Base-by-base conservation (phyloP, 129 eudicot genomes). In the Pseudognaphalium luteoalbum region DNA sequence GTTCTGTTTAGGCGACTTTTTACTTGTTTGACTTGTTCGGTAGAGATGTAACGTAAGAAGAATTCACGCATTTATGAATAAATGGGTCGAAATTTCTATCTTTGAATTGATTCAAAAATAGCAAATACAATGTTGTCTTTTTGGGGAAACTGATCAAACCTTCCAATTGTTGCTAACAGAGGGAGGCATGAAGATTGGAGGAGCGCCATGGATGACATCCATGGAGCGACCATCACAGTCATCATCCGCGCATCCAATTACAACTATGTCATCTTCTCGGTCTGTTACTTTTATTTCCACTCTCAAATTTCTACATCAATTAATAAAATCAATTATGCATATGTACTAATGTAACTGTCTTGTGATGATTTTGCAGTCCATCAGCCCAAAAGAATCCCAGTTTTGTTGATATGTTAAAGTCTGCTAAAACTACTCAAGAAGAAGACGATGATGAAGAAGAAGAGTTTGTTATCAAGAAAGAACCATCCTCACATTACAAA, bases 331-430 rank as follows among this genome's bases (percentile, higher is more conserved):
- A 60, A 4, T 60, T 64, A 4, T 64, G 14, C 42, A 2, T 7
- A 11, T 14, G 2, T 62, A 28, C n/a, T 62, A 10, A 66, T 66
- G 50, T n/a, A 34, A 58, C 7, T 3, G 10, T 60, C 22, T 51
- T 51, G 6, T 42, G 80, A 41, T 60, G 19, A 68, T 51, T 66
- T 75, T 71, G 52, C 87, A 93, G 98, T 87, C 91, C 88, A 68
- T 72, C 89, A 41, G 76, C 83, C 29, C 88, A 77, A 37, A 88
- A 81, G 88, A 88, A 87, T 72, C 91, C 79, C 7, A 87, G 97
- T 74, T 94, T 94, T 78, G 82, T 91, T 80, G 90, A 91, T 66
- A 94, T 94, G 97, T 78, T 94, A 57, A 88, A 89, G 81, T 88
- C 96, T 21, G 91, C 89, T 1, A 87, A 83, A 81, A 83, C 68